Conservation (phyloP, 306 rosid species). For the barrel medic (Medicago truncatula) region DNA sequence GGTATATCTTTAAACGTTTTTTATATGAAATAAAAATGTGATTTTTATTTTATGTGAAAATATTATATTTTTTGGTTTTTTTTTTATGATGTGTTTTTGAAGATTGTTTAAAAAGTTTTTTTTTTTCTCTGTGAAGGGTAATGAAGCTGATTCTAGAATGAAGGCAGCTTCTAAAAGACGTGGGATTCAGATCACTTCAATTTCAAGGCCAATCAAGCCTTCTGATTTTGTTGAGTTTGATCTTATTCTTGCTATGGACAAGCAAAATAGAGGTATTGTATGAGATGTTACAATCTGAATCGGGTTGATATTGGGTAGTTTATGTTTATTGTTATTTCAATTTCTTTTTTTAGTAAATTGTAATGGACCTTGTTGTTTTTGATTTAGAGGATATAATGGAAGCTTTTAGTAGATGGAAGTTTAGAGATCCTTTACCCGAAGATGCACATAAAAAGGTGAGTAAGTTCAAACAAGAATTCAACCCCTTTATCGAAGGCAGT, state of each 20-base stretch:
- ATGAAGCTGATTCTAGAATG: conserved; percentile 92
- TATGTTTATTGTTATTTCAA: background rate
- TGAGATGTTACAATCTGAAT: conserved; percentile 1
- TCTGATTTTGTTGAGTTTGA: conserved; percentile 87
- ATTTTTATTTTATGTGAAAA: background rate
- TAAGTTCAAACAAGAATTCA: background rate
- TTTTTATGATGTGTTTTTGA: conserved; percentile 15
- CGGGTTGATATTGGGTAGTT: background rate
- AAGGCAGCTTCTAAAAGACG: conserved; percentile 86
- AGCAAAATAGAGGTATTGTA: conserved; percentile 69
- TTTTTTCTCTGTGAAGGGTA: conserved; percentile 59
- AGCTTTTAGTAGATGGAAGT: conserved; percentile 73
- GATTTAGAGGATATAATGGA: conserved; percentile 73
- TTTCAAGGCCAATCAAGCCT: conserved; percentile 78
- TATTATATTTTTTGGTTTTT: background rate
- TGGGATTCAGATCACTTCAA: conserved; percentile 78
- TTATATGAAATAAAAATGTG: background rate
- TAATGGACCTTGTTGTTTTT: conserved; percentile 45
- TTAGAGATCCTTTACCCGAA: conserved; percentile 61
- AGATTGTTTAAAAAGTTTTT: background rate
- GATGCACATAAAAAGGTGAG: conserved; percentile 80
- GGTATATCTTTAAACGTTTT: background rate
- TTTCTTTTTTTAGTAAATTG: background rate
- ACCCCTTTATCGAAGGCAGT: background rate
- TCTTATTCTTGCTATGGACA: conserved; percentile 94